Evolutionary conservation across 805 yeast genomes (phyloP).

Genomic region (Pichia nanzhaoensis): DNA sequence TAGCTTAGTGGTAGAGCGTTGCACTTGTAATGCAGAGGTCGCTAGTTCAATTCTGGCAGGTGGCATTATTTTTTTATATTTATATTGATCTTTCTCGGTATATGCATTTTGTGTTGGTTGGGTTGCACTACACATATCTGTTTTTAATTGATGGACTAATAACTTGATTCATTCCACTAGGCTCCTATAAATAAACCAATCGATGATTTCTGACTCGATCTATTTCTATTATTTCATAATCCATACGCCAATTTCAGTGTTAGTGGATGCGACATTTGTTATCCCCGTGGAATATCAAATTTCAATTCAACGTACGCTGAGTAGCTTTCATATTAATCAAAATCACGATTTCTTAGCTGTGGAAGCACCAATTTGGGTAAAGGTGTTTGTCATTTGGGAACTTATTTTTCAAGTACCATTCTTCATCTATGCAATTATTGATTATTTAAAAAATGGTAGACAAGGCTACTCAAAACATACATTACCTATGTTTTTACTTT

Average conservation of each 20-base stretch:
- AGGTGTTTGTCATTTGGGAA: slow-evolving; percentile 65
- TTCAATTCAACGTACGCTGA: slow-evolving; percentile 41
- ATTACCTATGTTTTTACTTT: slow-evolving; percentile 39
- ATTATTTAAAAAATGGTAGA: slow-evolving; percentile 16
- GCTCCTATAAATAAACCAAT: background rate
- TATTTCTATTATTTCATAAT: slow-evolving; percentile 34
- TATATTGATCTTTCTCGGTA: too few relatives aligned
- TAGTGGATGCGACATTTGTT: slow-evolving; percentile 69
- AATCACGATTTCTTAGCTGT: slow-evolving; percentile 64
- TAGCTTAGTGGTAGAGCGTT: slow-evolving; percentile 99
- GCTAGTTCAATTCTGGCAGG: slow-evolving; percentile 89
- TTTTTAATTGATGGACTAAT: too few relatives aligned
- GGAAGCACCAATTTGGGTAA: slow-evolving; percentile 61
- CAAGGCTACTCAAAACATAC: slow-evolving; percentile 19
- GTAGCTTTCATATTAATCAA: slow-evolving; percentile 50
- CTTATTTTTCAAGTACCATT: slow-evolving; percentile 73
- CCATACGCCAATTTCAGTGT: slow-evolving; percentile 70
- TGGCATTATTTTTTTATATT: slow-evolving; percentile 43
- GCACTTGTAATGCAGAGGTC: slow-evolving; percentile 99
- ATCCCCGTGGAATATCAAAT: slow-evolving; percentile 47
- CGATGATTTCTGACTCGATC: slow-evolving; percentile 17
- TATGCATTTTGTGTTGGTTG: too few relatives aligned
- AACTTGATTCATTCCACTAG: too few relatives aligned
- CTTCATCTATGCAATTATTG: slow-evolving; percentile 45
- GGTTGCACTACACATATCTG: too few relatives aligned